Evolutionary conservation across 2,329 filamentous ascomycete species (phyloP), one percentile per base, ranked within the genome.

Genomic region (Colletotrichum spinosum): DNA sequence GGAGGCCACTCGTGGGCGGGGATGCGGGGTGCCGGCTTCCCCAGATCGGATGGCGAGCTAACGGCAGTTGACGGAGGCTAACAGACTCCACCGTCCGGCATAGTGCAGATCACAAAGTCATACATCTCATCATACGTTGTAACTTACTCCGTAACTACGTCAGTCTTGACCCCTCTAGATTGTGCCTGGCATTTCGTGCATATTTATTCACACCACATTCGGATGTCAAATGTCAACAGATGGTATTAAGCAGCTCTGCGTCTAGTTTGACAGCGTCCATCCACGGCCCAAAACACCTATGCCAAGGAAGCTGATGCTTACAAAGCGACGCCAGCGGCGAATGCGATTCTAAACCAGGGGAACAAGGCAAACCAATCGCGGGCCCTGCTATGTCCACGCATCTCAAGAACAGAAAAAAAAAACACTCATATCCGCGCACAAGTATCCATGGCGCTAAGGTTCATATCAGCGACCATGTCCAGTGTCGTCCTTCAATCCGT

Each of bases 371-470:
- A 39, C 11, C 37, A 45, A 17, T 1, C 34, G 35, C 11, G 53
- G 45, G 37, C 52, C 17, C 25, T 60, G 61, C 42, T 60, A 60
- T 64, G 58, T 53, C 58, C 63, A 63, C 58, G 63, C 52, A 55
- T 63, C 17, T 65, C 46, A 65, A 38, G 13, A 65, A 52, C 44
- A 67, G 50, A 13, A 65, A 65, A 65, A 38, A 55, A 55, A 25
- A 25, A 25, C 25, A 25, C 25, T 25, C 60, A 59, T 55, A 65
- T 55, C 50, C 50, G 41, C 46, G 50, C 60, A 54, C 64, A 51
- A 67, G 57, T 68, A 67, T 63, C 65, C 64, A 68, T 68, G 67
- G 67, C 48, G 65, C 67, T 68, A 60, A 67, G 67, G 67, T 69
- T 69, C 67, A 69, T 69, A 65, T 69, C 67, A 69, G 65, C 67